Conservation (phyloP, 2,329 filamentous ascomycete species). For the Hymenoscyphus linearis region DNA sequence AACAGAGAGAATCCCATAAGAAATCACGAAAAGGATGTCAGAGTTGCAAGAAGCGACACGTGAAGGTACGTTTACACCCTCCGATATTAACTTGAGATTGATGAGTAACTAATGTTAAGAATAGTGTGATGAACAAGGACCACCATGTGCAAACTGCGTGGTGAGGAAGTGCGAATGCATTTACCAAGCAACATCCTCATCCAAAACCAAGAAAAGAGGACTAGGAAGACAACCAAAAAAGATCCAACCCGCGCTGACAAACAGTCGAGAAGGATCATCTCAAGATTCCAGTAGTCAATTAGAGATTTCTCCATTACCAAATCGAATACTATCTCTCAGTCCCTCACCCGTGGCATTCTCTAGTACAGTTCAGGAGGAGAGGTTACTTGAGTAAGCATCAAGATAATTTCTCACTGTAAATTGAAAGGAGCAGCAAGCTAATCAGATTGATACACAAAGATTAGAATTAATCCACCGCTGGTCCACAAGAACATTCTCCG, state of each 20-base stretch:
- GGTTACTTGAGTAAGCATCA: background rate
- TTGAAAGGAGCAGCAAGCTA: background rate
- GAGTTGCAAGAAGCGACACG: slow-evolving; percentile 1
- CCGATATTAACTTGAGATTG: background rate
- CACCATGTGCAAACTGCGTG: background rate
- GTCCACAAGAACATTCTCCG: slow-evolving; percentile 5
- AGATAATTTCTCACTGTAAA: background rate
- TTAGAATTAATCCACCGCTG: slow-evolving; percentile 10
- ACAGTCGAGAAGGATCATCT: background rate
- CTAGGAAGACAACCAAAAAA: background rate
- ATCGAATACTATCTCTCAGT: background rate
- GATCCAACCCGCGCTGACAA: background rate
- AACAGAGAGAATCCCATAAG: background rate
- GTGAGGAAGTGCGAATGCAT: background rate
- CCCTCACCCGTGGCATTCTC: background rate
- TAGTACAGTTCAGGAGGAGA: background rate
- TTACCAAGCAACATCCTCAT: background rate
- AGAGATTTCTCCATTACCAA: background rate
- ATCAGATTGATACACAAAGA: background rate
- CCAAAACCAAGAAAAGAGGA: background rate
- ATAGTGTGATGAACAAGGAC: background rate
- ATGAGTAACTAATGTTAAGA: background rate
- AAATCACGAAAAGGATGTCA: background rate
- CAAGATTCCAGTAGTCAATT: background rate
- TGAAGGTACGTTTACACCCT: background rate